Evolutionary conservation across 208 protist species (phyloP), one percentile per base, ranked within the genome.

Genomic region (Acanthamoeba rhysodes): DNA sequence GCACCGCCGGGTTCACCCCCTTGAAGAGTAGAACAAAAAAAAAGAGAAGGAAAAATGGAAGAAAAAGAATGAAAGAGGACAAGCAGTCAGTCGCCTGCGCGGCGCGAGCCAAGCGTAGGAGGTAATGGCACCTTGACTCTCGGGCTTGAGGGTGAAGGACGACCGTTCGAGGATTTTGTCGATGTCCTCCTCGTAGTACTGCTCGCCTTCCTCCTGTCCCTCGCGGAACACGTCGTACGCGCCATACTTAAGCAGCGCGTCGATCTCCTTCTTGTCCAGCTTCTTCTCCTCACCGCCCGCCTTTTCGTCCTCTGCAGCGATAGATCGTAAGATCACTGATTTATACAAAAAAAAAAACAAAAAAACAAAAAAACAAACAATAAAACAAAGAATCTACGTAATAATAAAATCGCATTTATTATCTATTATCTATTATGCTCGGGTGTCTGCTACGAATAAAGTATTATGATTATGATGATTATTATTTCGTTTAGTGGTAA

Each of bases 161-260:
- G 76, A 93, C 18, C 94, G 76, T n/a, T 95, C 93, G 24, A 95
- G 53, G 22, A 95, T 95, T n/a, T 92, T 92, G 66, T 95, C 94
- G 50, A 95, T 95, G 70, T 95, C 94, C 24, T 92, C 80, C 41
- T 95, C 94, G 29, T 95, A 48, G 66, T 92, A 95, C 41, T 95
- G 57, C 29, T 90, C 48, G 27, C 41, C 72, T 95, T 95, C 50
- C 20, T 95, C 53, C n/a, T 85, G 76, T 41, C 76, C 93, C 41
- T 90, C 59, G 68, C 57, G 41, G 34, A 95, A 90, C 22, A 95
- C 32, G 37, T 95, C 57, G 32, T 95, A 90, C 8, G 94, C 78
- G 70, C 97, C 97, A 76, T 97, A 94, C 34, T 96, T 96, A 10
- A 98, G 91, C 84, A 98, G 93, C 20, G 76, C 62, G 80, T 97